phyloP scores from a whole-genome alignment of 176 grass and related monocot genomes.

The Oryza rufipogon region DNA sequence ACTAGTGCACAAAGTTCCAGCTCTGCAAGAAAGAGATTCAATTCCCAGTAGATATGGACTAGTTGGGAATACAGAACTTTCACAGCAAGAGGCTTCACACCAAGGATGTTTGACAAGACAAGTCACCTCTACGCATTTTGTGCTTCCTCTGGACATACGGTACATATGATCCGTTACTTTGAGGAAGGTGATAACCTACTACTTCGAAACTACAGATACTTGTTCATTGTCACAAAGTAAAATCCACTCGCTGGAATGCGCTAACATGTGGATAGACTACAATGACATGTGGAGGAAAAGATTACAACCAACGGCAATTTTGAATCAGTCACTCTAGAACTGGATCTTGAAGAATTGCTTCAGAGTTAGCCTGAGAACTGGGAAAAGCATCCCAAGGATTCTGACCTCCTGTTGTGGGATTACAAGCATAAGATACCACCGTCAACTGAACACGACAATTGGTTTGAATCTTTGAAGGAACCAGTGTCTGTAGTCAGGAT shows the following conservation, averaged over 20 bases:
- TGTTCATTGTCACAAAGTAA: not conserved
- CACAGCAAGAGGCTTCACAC: not conserved
- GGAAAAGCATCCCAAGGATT: not conserved
- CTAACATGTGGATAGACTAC: not conserved
- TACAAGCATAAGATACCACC: not conserved
- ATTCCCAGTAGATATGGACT: not conserved
- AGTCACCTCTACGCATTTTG: not conserved
- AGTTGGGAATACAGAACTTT: not conserved
- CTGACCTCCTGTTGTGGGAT: not conserved
- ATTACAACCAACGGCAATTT: not conserved
- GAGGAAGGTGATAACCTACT: not conserved
- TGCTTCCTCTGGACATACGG: slow-evolving; percentile 10
- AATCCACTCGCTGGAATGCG: not conserved
- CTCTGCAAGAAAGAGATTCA: not conserved
- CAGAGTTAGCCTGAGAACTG: slow-evolving; percentile 1
- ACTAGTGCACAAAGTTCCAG: not conserved
- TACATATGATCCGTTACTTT: slow-evolving; percentile 31
- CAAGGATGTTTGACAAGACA: not conserved
- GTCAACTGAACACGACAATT: not conserved
- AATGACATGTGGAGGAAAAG: not conserved
- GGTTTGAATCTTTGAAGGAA: not conserved
- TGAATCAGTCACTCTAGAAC: not conserved
- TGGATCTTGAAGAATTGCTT: not conserved
- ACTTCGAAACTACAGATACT: not conserved
- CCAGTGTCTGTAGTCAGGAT: slow-evolving; percentile 1